phyloP scores from a whole-genome alignment of 73 alveolate species.

The Paramecium sexaurelia region DNA sequence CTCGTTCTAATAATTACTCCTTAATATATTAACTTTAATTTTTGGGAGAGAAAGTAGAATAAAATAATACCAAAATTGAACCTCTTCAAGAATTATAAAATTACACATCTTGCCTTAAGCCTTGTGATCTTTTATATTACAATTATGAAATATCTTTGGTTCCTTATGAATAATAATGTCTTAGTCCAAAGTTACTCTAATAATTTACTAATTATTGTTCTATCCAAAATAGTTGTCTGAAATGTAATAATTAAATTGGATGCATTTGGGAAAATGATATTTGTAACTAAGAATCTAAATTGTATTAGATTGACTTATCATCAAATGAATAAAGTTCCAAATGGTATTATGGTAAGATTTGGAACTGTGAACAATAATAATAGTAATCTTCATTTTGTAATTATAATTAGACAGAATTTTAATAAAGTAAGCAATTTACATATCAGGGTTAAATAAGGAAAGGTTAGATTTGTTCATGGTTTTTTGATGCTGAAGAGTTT shows the following conservation, averaged over 20 bases:
- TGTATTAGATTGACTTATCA: background rate
- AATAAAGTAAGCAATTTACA: background rate
- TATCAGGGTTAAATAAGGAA: background rate
- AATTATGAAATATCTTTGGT: background rate
- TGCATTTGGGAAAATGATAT: background rate
- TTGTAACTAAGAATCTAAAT: background rate
- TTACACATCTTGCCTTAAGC: background rate
- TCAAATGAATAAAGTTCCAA: background rate
- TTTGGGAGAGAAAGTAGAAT: background rate
- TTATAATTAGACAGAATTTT: background rate
- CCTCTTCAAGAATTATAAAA: background rate
- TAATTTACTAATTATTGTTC: background rate
- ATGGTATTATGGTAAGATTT: background rate
- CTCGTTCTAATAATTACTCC: background rate
- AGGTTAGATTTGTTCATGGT: slow-evolving; percentile 42
- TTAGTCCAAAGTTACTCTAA: background rate
- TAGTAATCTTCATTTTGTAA: background rate
- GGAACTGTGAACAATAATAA: background rate
- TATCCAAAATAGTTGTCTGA: background rate
- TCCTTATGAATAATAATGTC: background rate
- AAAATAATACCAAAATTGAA: background rate
- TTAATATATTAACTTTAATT: background rate
- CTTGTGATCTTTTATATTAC: background rate
- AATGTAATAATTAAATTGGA: background rate
- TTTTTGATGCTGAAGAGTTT: background rate